Conservation (phyloP, 306 rosid genomes). For the Vigna unguiculata region DNA sequence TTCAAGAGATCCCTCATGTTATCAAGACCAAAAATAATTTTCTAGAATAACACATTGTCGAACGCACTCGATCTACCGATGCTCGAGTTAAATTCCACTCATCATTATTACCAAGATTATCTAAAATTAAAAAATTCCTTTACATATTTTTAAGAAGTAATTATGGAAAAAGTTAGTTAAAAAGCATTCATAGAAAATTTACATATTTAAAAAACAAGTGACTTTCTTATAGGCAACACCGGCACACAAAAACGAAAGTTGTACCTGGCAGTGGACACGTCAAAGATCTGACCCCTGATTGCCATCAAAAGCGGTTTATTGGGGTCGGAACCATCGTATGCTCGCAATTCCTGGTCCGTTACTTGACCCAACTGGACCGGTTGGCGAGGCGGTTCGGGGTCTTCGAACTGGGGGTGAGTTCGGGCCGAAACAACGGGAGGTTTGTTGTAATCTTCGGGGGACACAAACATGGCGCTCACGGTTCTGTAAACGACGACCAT, state of each 20-base stretch:
- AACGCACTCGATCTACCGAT: no score
- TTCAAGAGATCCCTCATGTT: no score
- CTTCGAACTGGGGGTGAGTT: slow-evolving; percentile 35
- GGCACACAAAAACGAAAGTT: background rate
- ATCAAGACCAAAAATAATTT: no score
- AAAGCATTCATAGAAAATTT: no score
- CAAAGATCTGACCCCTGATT: slow-evolving; percentile 78
- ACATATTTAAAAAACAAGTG: no score
- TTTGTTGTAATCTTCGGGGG: slow-evolving; percentile 77
- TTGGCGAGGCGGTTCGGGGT: slow-evolving; percentile 1
- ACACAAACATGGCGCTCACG: slow-evolving; percentile 71
- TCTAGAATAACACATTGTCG: no score
- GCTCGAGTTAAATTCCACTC: no score
- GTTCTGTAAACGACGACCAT: slow-evolving; percentile 67
- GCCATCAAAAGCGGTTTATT: slow-evolving; percentile 73
- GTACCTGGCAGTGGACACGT: slow-evolving; percentile 79
- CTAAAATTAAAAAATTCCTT: no score
- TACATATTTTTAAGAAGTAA: no score
- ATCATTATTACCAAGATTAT: no score
- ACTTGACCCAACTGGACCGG: slow-evolving; percentile 68
- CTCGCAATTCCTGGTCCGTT: slow-evolving; percentile 63
- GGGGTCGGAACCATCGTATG: slow-evolving; percentile 70
- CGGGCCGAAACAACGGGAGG: slow-evolving; percentile 60
- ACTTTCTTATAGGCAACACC: background rate
- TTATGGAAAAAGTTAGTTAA: no score